Base-by-base conservation (phyloP, 2,329 filamentous ascomycete species). In the Fusarium sp. region DNA sequence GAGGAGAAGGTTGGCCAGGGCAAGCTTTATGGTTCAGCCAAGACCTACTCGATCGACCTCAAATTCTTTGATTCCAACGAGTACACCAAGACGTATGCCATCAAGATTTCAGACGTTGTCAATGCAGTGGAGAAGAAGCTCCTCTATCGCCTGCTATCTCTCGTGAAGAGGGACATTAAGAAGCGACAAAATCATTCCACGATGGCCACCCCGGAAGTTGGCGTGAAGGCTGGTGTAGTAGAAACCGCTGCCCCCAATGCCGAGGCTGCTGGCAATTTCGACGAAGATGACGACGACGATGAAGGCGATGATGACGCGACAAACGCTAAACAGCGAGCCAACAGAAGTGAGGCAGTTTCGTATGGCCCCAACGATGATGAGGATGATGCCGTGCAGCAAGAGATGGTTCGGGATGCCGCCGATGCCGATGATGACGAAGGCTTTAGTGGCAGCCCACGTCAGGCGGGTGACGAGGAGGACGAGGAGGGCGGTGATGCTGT, bases 331-430 rank as follows among this genome's bases (percentile, higher is more conserved):
- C 87, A 90, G 76, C 89, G 87, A 74, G 88, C 90, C 47, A 96
- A 97, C 78, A 90, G 92, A 42, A 85, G 87, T 55, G 92, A 97
- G 80, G 92, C 91, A 30, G 90, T 95, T 4, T 96, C 94, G 16
- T 98, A 98, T 73, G 95, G 94, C 41, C 93, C 91, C 34, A 97
- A 97, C 48, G 96, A 98, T 77, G 94, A 97, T 7, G 95, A 95
- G 6, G 96, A 98, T 76, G 88, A 93, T 71, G 90, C 87, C 37
- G 89, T 97, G 57, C 90, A 91, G 74, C 83, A 84, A 55, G 85
- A 87, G 61, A 86, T 91, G 75, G 86, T 88, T 59, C 84, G 83
- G 32, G 89, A 90, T 54, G 87, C 85, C 10, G 85, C 84, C 4
- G 88, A 89, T 22, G 86, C 86, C 4, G 86, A 88, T 10, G 85